These are phyloP conservation scores for Pichia sp. DNA, from an alignment of 1,139 yeast species.

Conservation along the genomic window DNA sequence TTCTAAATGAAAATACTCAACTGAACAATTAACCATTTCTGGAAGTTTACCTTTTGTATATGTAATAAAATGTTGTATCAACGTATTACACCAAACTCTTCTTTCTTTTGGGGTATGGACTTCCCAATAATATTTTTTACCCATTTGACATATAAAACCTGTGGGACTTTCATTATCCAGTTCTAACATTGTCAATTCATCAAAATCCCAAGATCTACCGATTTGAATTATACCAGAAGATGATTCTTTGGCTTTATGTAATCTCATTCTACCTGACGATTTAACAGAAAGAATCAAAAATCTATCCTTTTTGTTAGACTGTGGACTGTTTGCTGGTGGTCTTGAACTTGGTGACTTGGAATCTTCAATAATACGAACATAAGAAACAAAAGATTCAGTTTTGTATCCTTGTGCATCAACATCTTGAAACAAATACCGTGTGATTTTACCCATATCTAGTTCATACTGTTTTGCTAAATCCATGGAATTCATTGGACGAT, in stretches of 20 bases:
- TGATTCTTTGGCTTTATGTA: slow-evolving; percentile 85
- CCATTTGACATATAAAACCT: slow-evolving; percentile 59
- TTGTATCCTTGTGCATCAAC: slow-evolving; percentile 32
- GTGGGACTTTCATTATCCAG: slow-evolving; percentile 44
- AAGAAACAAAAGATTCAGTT: slow-evolving; percentile 51
- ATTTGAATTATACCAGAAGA: slow-evolving; percentile 73
- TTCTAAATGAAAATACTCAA: slow-evolving; percentile 27
- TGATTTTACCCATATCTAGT: slow-evolving; percentile 40
- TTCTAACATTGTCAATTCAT: slow-evolving; percentile 56
- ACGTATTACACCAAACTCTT: slow-evolving; percentile 54
- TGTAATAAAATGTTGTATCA: slow-evolving; percentile 59
- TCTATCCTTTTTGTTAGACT: slow-evolving; percentile 40
- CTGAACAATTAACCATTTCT: slow-evolving; percentile 40
- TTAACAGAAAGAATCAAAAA: slow-evolving; percentile 45
- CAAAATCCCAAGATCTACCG: slow-evolving; percentile 90
- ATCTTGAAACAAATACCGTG: slow-evolving; percentile 33
- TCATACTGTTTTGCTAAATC: slow-evolving; percentile 49
- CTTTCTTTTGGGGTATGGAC: slow-evolving; percentile 66
- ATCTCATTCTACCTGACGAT: slow-evolving; percentile 55
- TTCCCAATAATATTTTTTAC: slow-evolving; percentile 75
- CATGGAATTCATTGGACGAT: slow-evolving; percentile 18
- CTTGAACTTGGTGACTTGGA: slow-evolving; percentile 40
- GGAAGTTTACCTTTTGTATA: slow-evolving; percentile 69
- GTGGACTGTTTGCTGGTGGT: slow-evolving; percentile 38
- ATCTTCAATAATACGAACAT: slow-evolving; percentile 52